Evolutionary conservation across 768 basidiomycete genomes (phyloP).

Genomic region (Serendipita sp.): DNA sequence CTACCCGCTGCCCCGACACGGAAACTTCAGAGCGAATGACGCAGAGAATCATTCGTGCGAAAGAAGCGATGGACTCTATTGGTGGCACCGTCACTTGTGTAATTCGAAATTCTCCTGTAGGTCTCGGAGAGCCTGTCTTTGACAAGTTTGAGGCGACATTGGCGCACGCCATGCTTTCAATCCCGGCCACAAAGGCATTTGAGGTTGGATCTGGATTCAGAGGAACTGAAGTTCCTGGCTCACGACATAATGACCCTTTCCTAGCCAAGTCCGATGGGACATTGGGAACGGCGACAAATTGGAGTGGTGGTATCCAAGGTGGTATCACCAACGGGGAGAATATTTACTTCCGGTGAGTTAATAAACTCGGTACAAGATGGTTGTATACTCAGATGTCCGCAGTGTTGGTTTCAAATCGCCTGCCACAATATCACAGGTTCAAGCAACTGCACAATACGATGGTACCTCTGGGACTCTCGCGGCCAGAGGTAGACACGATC

Average conservation of each 20-base stretch:
- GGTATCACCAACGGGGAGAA: slow-evolving; percentile 96
- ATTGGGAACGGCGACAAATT: slow-evolving; percentile 77
- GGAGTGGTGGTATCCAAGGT: slow-evolving; percentile 95
- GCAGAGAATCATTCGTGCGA: slow-evolving; percentile 86
- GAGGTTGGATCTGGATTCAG: slow-evolving; percentile 95
- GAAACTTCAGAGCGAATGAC: slow-evolving; percentile 86
- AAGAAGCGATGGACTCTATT: slow-evolving; percentile 81
- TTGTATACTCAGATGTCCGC: background rate
- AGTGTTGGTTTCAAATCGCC: slow-evolving; percentile 97
- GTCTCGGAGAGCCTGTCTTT: slow-evolving; percentile 93
- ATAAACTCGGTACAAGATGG: slow-evolving; percentile 4
- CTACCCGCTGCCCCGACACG: slow-evolving; percentile 77
- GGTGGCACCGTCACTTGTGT: slow-evolving; percentile 98
- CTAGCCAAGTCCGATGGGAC: slow-evolving; percentile 43
- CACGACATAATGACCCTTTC: slow-evolving; percentile 86
- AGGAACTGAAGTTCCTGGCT: slow-evolving; percentile 85
- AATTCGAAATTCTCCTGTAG: slow-evolving; percentile 75
- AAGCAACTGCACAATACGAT: slow-evolving; percentile 83
- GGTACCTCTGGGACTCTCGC: slow-evolving; percentile 78
- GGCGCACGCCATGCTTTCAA: slow-evolving; percentile 95
- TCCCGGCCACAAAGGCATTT: slow-evolving; percentile 96
- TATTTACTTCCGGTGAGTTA: slow-evolving; percentile 80
- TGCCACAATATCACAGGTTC: slow-evolving; percentile 88
- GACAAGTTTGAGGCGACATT: slow-evolving; percentile 96
- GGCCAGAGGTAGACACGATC: slow-evolving; percentile 87